Base-by-base conservation (phyloP, 805 yeast species). In the Saccharomycopsis microspora region DNA sequence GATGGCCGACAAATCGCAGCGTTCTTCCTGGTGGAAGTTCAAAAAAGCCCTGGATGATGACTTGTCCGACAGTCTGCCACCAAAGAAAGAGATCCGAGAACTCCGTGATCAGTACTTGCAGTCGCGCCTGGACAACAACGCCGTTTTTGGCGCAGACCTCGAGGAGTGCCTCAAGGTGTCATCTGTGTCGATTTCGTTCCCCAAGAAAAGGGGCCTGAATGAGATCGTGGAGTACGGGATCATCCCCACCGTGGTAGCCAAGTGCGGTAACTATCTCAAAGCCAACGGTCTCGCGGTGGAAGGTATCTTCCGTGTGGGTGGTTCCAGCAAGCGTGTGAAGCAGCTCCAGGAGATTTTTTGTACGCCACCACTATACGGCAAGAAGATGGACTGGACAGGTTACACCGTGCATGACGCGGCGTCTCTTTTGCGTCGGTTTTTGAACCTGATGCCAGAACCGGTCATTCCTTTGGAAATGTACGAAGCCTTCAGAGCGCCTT, bases 381-480 rank as follows among this genome's bases (percentile, higher is more conserved):
- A 87, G 44, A 83, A 82, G 55, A 72, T 89, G 41, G 76, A 75
- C 55, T 93, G 97, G 98, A 88, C 85, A 43, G 90, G 95, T 0
- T 93, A 78, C 65, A 86, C 88, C 0, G 97, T 90, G 8, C 98
- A 93, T 65, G 99, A 93, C 64, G 97, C 96, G 1, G 95, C 97
- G 1, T 85, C 93, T 19, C 70, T 93, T 28, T 74, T 93, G 49
- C 74, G 97, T 60, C 71, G 98, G 48, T 93, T 76, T 61, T 70
- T 93, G 53, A 87, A 88, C 59, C 80, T 87, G 41, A 72, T 93
- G 48, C 94, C 96, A 1, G 97, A 93, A 58, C 97, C 97, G 0
- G 71, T 93, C 48, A 80, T 93, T 27, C 96, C 97, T 1, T 67
- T 86, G 35, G 73, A 73, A 3, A 65, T 78, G 51, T 93, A 90